phyloP scores from a whole-genome alignment of 2,329 filamentous ascomycete species.

The Penicillium frequentans region DNA sequence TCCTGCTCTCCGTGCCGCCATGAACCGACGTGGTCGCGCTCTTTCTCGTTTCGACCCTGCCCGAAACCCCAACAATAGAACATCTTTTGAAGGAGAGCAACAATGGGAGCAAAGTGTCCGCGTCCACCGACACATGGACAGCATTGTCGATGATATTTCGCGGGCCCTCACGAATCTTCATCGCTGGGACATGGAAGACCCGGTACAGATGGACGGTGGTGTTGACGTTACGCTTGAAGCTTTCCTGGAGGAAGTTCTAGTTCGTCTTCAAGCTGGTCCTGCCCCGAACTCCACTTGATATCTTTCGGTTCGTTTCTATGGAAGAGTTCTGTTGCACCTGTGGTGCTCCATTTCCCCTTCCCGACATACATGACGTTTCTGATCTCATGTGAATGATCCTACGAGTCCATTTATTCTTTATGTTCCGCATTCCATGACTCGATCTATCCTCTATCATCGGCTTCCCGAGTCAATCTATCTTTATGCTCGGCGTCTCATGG shows the following conservation, averaged over 20 bases:
- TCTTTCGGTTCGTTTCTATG: background rate
- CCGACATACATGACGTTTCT: background rate
- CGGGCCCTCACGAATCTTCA: conserved; percentile 89
- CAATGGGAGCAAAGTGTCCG: conserved; percentile 21
- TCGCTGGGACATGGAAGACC: conserved; percentile 77
- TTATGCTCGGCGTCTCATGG: too few species aligned
- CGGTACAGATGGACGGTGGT: conserved; percentile 90
- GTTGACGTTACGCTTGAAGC: conserved; percentile 88
- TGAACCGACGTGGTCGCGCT: conserved; percentile 70
- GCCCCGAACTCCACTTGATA: background rate
- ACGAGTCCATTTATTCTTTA: background rate
- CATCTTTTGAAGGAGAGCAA: conserved; percentile 19
- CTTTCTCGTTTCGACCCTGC: conserved; percentile 45
- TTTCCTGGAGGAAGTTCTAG: conserved; percentile 87
- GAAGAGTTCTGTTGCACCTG: background rate
- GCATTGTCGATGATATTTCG: conserved; percentile 75
- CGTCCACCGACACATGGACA: conserved; percentile 21
- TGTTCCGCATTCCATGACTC: too few species aligned
- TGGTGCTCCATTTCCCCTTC: background rate
- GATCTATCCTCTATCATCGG: too few species aligned
- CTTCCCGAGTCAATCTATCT: too few species aligned
- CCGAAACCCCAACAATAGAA: conserved; percentile 19
- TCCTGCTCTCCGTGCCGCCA: conserved; percentile 69
- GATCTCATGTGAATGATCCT: conserved; percentile 2
- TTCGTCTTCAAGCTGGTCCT: conserved; percentile 77